Base-by-base conservation (phyloP, 345 rosid species). In the Eucalyptus victrix region DNA sequence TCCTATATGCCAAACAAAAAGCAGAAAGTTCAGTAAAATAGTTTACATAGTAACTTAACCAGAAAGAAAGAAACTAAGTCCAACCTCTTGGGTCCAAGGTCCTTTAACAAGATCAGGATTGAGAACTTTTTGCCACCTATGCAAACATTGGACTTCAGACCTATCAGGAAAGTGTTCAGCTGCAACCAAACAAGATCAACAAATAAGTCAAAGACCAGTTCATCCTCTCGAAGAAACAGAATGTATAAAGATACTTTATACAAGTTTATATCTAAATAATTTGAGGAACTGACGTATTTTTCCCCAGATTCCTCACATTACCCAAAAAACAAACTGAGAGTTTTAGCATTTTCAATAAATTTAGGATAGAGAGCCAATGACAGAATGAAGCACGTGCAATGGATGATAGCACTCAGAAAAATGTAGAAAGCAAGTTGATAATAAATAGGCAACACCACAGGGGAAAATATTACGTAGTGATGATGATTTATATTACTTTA, bases 51-150 rank as follows among this genome's bases (percentile, higher is more conserved):
- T 87, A 91, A 72, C 88, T 30, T 45, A 88, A 50, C 69, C 17
- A 81, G 51, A 72, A 87, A 80, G 87, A 65, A 80, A 7, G 32
- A 76, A 88, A 87, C 45, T 32, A 67, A 87, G 86, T 34, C 89
- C 86, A 91, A 97, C 99, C 98, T 97, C 96, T 92, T 93, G 99
- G 88, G 97, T 95, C 99, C 99, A 98, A 60, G 99, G 99, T 93
- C 99, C 99, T 92, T 98, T 98, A 80, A 97, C 92, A 94, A 98
- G 99, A 4, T 98, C 97, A 1, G 99, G 99, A 92, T 97, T 95
- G 19, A 98, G 94, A 94, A 98, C 99, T 92, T 98, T 98, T 93
- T 98, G 99, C 99, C 99, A 98, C 87, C 99, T 93, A 91, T 98
- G 99, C 91, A 98, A 90, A 92, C 99, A 98, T 89, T 98, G 99